Evolutionary conservation across 1,284 basidiomycete species (phyloP), one percentile per base, ranked within the genome.

Genomic region (Ceratobasidium sp.): DNA sequence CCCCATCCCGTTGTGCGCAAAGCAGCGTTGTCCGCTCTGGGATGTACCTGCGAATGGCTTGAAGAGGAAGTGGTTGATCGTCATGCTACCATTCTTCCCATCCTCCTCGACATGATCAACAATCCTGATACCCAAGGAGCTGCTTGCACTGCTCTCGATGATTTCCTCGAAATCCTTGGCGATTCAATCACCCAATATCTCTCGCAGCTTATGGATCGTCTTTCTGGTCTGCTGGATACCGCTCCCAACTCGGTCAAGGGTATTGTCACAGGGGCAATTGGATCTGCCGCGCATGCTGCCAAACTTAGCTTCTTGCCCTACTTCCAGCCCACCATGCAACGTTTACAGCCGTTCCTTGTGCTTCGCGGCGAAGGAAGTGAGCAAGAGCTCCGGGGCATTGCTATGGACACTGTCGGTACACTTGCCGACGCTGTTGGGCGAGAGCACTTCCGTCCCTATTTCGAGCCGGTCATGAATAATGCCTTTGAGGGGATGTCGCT

Each of bases 391-490:
- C 95, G 98, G 78, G 98, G 98, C 57, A 98, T 99, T 82, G 94
- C 97, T 34, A 98, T 98, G 90, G 98, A 99, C 85, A 96, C 98
- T 49, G 92, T 99, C 79, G 98, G 98, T 65, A 99, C 98, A 0
- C 95, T 99, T 80, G 95, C 97, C 46, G 98, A 99, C 85, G 96
- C 98, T 17, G 95, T 99, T 70, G 98, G 98, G 80, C 91, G 92
- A 82, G 96, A 99, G 34, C 87, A 91, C 43, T 99, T 99, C 92
- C 89, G 95, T 52, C 97, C 97, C 29, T 99, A 95, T 89, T 97
- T 98, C 88, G 88, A 92, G 57, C 92, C 96, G 78, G 91, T 98
- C 89, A 99, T 99, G 97, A 92, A 92, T 83, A 92, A 96, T 81
- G 95, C 97, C 2, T 97, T 99, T 87, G 90, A 94, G 81, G 97